A percentile compares a stretch with the other conserved stretches of the same genome.
Conservation (phyloP, 768 basidiomycete species). For the Russula ochroleuca region DNA sequence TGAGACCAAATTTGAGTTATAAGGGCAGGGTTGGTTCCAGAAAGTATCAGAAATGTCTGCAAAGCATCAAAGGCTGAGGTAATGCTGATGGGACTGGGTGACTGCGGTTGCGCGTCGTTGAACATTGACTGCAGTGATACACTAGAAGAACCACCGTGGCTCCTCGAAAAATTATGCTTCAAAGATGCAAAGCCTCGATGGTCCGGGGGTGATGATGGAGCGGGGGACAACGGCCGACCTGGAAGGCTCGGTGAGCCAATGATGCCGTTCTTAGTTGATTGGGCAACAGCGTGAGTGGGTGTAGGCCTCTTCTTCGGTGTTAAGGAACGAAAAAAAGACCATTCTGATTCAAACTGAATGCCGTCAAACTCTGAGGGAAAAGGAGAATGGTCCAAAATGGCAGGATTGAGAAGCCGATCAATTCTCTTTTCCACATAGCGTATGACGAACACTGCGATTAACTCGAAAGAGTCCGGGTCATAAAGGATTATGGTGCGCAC, state of each 20-base stretch:
- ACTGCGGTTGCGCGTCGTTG: conserved; percentile 41
- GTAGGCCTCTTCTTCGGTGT: conserved; percentile 54
- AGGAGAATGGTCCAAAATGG: conserved; percentile 78
- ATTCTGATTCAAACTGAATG: conserved; percentile 93
- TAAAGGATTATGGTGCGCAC: conserved; percentile 40
- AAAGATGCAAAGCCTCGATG: conserved; percentile 58
- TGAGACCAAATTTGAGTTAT: conserved; percentile 93
- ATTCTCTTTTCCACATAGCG: conserved; percentile 86
- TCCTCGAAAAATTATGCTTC: conserved; percentile 56
- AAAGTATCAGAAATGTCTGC: conserved; percentile 75
- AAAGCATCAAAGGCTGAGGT: conserved; percentile 81
- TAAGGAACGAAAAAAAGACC: conserved; percentile 83
- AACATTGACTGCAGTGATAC: conserved; percentile 51
- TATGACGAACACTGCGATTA: conserved; percentile 79
- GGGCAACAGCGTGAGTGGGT: conserved; percentile 33
- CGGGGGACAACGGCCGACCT: conserved; percentile 44
- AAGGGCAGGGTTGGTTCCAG: conserved; percentile 86
- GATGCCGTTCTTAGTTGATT: conserved; percentile 36
- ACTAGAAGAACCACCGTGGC: conserved; percentile 43
- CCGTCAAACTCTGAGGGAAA: conserved; percentile 73
- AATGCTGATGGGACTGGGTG: conserved; percentile 48
- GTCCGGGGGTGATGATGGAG: conserved; percentile 34
- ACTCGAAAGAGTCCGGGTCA: conserved; percentile 9
- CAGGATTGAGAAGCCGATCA: conserved; percentile 77
- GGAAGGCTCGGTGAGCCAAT: conserved; percentile 48